Base-by-base conservation (phyloP, 2,329 filamentous ascomycete genomes). In the Teratosphaeria gauchensis region DNA sequence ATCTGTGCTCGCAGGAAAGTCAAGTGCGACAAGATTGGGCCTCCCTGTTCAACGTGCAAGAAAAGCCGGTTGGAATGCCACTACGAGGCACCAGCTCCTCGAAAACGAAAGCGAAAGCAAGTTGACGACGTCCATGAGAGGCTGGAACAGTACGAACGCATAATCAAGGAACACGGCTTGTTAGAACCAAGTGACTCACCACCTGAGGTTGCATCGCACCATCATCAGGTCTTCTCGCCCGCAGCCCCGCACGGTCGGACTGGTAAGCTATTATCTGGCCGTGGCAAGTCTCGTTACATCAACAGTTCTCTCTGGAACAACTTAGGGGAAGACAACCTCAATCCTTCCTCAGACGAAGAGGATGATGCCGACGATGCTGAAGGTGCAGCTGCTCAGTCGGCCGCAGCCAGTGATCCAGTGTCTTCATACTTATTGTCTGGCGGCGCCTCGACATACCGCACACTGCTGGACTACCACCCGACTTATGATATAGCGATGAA, bases 401-500 rank as follows among this genome's bases (percentile, higher is more conserved):
- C 28, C 28, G 24, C 58, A 6, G 16, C 57, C 12, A 30, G 60
- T 4, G 69, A 71, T 59, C 67, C 68, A 24, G 56, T 68, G 11
- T 65, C 69, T 7, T 65, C 64, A n/a, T 64, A 65, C n/a, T 57
- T 71, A 55, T 53, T 68, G 57, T 53, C 61, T 21, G 9, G 57
- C 51, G 16, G 46, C 57, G 8, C 58, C 51, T 21, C 52, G 58
- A 21, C 48, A 35, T 31, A 61, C 21, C n/a, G 21, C 58, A 65
- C 57, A 52, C 57, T 71, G 14, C 56, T 69, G 8, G 58, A 68
- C 78, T 7, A 85, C 81, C 28, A 75, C 88, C 69, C 69, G 61
- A 78, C 76, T 28, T 82, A 86, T 6, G 74, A 76, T 1, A 81
- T 62, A 16, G 69, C 69, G 84, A 73, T 82, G 78, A 81, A 68